Evolutionary conservation across 1,284 basidiomycete genomes (phyloP).

Genomic region (Mycosarcoma mackinlayi): DNA sequence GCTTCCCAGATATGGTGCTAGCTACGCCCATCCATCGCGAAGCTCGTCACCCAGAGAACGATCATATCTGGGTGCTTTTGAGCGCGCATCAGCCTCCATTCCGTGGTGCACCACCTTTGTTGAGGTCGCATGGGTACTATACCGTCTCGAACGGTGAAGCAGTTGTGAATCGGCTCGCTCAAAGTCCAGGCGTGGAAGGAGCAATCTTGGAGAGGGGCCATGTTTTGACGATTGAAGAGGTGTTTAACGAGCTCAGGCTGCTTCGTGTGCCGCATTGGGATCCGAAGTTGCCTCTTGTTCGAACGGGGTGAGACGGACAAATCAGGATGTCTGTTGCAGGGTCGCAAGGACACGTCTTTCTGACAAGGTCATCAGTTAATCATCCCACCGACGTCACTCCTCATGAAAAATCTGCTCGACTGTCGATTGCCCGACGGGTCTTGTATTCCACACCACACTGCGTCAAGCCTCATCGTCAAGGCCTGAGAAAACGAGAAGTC

Average conservation of each 20-base stretch:
- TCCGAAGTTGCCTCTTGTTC: neutral
- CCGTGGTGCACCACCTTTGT: neutral
- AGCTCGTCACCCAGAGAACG: neutral
- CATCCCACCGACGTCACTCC: too few species aligned
- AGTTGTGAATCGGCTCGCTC: neutral
- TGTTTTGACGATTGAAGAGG: slow-evolving; percentile 7
- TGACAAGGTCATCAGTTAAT: too few species aligned
- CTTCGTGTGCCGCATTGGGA: neutral
- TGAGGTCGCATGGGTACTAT: neutral
- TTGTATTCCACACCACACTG: too few species aligned
- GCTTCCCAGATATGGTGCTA: neutral
- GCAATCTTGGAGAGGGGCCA: neutral
- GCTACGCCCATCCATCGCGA: neutral
- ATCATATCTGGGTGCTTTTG: neutral
- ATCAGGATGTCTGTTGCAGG: too few species aligned
- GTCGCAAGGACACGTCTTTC: too few species aligned
- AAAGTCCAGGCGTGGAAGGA: too few species aligned
- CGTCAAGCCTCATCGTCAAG: too few species aligned
- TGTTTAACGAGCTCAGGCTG: slow-evolving; percentile 1
- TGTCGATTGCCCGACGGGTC: too few species aligned
- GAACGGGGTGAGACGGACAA: too few species aligned
- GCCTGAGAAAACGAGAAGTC: too few species aligned
- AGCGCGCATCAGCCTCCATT: neutral
- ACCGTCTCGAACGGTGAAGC: neutral
- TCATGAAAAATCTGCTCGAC: too few species aligned